Conservation (phyloP, 2,329 filamentous ascomycete species). For the Colletotrichum graminicola region DNA sequence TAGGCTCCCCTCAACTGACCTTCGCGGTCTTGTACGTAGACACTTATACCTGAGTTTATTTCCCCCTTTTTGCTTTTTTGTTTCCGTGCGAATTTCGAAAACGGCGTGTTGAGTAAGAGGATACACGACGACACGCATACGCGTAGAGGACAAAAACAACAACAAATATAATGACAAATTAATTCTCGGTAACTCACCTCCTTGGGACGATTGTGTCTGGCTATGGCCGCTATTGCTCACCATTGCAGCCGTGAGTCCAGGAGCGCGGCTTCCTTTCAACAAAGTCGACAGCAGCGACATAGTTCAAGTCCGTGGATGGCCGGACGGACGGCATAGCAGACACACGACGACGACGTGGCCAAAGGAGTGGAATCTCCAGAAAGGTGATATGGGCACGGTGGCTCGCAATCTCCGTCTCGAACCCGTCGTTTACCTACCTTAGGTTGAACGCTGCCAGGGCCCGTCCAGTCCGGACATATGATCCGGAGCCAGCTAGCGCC, state of each 20-base stretch:
- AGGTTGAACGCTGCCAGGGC: not conserved
- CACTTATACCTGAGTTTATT: constrained; percentile 37
- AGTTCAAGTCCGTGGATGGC: constrained; percentile 4
- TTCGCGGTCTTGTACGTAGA: constrained; percentile 6
- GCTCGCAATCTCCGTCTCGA: not conserved
- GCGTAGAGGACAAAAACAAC: constrained; percentile 9
- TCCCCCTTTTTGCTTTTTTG: constrained; percentile 1
- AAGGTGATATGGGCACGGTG: not conserved
- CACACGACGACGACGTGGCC: not conserved
- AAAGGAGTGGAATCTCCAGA: not conserved
- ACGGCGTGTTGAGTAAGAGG: constrained; percentile 15
- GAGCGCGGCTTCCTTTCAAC: not conserved
- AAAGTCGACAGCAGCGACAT: too few relatives aligned
- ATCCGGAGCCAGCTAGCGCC: constrained; percentile 20
- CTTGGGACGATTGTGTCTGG: too few relatives aligned
- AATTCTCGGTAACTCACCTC: not conserved
- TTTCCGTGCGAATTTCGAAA: not conserved
- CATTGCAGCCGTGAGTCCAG: not conserved
- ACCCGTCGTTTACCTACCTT: not conserved
- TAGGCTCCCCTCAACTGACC: constrained; percentile 30
- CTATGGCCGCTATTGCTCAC: too few relatives aligned
- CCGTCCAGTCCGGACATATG: constrained; percentile 2
- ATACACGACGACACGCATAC: constrained; percentile 7
- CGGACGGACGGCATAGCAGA: not conserved
- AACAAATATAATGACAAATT: not conserved